These are phyloP conservation scores for Poa annua DNA, from an alignment of 176 grass and related monocot species.

Conservation along the genomic window DNA sequence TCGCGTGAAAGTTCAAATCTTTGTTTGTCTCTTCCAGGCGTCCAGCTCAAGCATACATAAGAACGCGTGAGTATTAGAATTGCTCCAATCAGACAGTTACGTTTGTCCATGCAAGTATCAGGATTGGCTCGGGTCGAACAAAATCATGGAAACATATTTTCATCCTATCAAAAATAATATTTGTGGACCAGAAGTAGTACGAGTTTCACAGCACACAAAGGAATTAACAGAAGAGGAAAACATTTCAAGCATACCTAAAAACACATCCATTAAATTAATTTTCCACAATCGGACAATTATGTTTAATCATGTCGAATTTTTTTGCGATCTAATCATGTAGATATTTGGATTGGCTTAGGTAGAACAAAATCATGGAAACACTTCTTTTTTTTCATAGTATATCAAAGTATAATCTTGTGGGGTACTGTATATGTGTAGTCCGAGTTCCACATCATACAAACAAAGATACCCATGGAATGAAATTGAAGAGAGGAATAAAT, in stretches of 20 bases:
- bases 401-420: constrained; percentile 8
- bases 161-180: constrained; percentile 13
- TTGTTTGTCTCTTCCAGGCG: not conserved
- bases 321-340: constrained; percentile 9
- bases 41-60: constrained; percentile 25
- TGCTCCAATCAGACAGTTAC: not conserved
- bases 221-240: not conserved
- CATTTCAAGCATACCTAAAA: constrained; percentile 30
- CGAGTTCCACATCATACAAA: constrained; percentile 1
- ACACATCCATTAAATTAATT: not conserved
- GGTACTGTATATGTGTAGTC: not conserved
- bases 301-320: constrained; percentile 34
- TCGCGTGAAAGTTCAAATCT: constrained; percentile 25
- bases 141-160: constrained; percentile 24
- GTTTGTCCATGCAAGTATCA: constrained; percentile 37
- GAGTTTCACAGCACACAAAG: constrained; percentile 9
- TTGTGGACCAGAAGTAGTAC: constrained; percentile 3
- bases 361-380: constrained; percentile 16
- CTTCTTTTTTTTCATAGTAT: not conserved
- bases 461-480: not conserved
- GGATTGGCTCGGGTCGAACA: constrained; percentile 19
- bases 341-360: constrained; percentile 29
- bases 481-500: constrained; percentile 3
- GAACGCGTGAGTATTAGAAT: constrained; percentile 3
- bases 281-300: not conserved